Conservation (phyloP, 202 grass and related monocot species). For the Saccharum hybrid region DNA sequence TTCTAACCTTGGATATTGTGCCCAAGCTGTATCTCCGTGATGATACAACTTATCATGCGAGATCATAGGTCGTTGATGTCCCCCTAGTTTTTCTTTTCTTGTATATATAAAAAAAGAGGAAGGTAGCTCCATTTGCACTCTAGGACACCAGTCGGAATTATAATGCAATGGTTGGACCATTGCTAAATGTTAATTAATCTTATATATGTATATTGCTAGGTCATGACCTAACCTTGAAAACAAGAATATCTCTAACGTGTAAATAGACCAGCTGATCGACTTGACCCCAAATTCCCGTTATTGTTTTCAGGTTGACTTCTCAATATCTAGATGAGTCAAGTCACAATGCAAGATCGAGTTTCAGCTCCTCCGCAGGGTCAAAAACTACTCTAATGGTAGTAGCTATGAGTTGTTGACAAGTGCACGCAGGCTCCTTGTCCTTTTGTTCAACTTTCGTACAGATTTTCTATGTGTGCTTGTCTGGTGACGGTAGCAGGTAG, state of each 20-base stretch:
- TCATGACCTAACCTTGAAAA: constrained; percentile 44
- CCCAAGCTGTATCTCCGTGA: too few species aligned
- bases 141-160: background rate
- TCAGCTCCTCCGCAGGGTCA: constrained; percentile 6
- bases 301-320: constrained; percentile 32
- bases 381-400: constrained; percentile 5
- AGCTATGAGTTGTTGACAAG: constrained; percentile 31
- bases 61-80: background rate
- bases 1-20: too few species aligned
- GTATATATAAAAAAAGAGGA: background rate
- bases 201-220: constrained; percentile 12
- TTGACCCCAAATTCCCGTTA: constrained; percentile 24
- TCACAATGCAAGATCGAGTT: background rate
- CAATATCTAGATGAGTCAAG: constrained; percentile 28
- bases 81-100: background rate
- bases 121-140: background rate
- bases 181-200: background rate
- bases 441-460: background rate
- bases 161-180: background rate
- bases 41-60: too few species aligned
- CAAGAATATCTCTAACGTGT: constrained; percentile 47
- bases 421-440: background rate
- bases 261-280: constrained; percentile 12
- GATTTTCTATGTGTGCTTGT: background rate
- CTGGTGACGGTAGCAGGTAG: background rate